A percentile compares a stretch with the other conserved stretches of the same genome.
These are phyloP conservation scores for Sporothrix inflata DNA, from an alignment of 2,329 filamentous ascomycete genomes.

Conservation along the genomic window DNA sequence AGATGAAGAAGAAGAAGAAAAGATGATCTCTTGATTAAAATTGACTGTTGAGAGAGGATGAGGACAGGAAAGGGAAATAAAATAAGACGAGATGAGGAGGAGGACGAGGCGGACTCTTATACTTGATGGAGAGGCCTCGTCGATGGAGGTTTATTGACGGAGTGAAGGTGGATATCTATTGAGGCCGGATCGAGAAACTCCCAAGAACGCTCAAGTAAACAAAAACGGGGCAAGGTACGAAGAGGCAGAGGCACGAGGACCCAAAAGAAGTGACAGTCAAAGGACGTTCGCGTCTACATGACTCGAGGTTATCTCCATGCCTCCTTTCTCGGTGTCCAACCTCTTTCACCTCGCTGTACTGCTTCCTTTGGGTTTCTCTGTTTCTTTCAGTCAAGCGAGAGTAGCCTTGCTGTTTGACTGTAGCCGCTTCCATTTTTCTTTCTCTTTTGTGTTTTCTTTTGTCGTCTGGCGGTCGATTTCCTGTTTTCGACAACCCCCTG, in stretches of 20 bases:
- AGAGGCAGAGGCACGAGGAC: neutral
- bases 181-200: neutral
- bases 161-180: constrained; percentile 18
- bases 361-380: neutral
- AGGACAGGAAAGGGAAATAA: neutral
- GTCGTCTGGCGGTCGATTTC: neutral
- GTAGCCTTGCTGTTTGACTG: neutral
- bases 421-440: neutral
- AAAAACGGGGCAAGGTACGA: neutral
- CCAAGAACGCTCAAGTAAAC: neutral
- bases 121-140: neutral
- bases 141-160: constrained; percentile 6
- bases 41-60: constrained; percentile 8
- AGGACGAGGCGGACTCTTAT: constrained; percentile 7
- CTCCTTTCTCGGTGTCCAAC: neutral
- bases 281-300: neutral
- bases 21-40: constrained; percentile 2
- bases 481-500: neutral
- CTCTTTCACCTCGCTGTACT: neutral
- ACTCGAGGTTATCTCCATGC: constrained; percentile 7
- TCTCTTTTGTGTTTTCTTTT: neutral
- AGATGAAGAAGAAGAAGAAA: neutral
- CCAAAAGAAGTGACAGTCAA: neutral
- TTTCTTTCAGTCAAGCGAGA: neutral
- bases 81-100: neutral